These are phyloP conservation scores for Rubia tinctorum DNA, from an alignment of 305 asterid genomes.

Conservation along the genomic window DNA sequence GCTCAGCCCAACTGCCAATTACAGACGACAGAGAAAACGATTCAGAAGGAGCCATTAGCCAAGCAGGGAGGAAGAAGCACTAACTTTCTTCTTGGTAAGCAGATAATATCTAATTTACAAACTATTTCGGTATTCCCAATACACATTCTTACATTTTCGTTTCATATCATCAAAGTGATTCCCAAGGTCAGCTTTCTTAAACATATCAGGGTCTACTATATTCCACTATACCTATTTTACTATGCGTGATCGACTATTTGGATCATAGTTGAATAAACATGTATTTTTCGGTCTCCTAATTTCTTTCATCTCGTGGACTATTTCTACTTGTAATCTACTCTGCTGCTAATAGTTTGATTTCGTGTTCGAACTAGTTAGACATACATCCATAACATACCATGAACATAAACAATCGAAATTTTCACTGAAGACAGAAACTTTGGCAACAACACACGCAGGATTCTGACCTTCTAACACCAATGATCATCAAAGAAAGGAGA, in stretches of 20 bases:
- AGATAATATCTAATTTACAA: neutral
- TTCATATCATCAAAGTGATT: neutral
- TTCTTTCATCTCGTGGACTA: no score
- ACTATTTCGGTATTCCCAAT: neutral
- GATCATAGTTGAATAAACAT: no score
- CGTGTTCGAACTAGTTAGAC: no score
- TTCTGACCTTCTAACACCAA: neutral
- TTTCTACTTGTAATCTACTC: no score
- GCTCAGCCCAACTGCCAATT: constrained; percentile 76
- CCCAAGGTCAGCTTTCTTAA: neutral
- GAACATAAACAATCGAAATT: neutral
- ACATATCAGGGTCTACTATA: neutral
- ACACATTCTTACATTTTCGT: neutral
- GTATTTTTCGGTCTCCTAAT: no score
- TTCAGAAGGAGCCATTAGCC: neutral
- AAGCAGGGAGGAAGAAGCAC: neutral
- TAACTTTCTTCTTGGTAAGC: neutral
- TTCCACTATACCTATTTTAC: no score
- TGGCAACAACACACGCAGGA: neutral
- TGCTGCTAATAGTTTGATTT: no score
- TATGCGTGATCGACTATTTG: no score
- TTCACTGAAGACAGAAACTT: neutral
- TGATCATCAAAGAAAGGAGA: neutral
- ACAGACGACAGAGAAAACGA: constrained; percentile 3
- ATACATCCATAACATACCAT: neutral